Conservation (phyloP, 2,329 filamentous ascomycete species). For the Fusarium sp. region DNA sequence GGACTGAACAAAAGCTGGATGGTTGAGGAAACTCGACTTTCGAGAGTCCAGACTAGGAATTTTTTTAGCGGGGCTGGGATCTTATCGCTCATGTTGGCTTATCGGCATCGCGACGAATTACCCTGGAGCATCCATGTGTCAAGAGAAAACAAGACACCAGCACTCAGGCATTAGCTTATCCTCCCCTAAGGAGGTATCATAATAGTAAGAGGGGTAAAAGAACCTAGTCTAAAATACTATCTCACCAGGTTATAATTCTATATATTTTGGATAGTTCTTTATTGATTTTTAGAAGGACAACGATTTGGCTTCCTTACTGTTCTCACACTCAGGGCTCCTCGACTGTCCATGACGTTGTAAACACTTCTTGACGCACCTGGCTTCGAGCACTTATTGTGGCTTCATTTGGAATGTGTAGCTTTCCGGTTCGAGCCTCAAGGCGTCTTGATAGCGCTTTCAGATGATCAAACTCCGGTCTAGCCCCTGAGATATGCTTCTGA, state of each 20-base stretch:
- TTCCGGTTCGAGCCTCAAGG: background rate
- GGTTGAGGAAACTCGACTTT: constrained; percentile 1
- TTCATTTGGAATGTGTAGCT: constrained; percentile 11
- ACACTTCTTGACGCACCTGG: background rate
- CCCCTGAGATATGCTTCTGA: constrained; percentile 18
- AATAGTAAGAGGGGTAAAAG: background rate
- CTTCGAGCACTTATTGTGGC: background rate
- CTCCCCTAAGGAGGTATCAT: background rate
- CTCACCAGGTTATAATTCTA: background rate
- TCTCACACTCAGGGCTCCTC: too few species aligned
- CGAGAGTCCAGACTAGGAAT: constrained; percentile 15
- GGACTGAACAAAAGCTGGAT: constrained; percentile 1
- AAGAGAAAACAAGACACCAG: background rate
- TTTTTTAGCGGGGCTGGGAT: constrained; percentile 45
- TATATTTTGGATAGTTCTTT: background rate
- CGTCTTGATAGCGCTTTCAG: background rate
- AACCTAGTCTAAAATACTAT: background rate
- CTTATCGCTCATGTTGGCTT: constrained; percentile 26
- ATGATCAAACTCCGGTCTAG: background rate
- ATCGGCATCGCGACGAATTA: background rate
- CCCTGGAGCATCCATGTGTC: constrained; percentile 2
- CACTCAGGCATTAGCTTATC: background rate
- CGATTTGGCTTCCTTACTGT: too few species aligned
- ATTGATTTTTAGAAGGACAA: too few species aligned
- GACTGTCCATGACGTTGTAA: too few species aligned